Conservation (phyloP, 208 protist species). For the Hexamita inflata region DNA sequence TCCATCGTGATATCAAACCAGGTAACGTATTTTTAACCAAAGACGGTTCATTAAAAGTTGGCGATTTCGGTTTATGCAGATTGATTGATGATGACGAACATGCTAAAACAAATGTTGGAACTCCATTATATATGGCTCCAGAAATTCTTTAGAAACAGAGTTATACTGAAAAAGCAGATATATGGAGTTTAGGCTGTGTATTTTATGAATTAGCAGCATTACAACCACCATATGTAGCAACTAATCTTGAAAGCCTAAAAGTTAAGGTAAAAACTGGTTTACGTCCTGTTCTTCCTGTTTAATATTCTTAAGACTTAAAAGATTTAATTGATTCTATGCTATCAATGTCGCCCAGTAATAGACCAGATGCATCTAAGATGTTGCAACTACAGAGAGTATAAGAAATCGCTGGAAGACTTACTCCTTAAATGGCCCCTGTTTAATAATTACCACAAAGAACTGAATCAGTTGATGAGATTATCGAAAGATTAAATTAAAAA, state of each 20-base stretch:
- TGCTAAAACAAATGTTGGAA: constrained; percentile 46
- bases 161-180: constrained; percentile 48
- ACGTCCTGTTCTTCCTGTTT: neutral
- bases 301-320: neutral
- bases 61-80: constrained; percentile 52
- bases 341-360: neutral
- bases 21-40: constrained; percentile 47
- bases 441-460: no score
- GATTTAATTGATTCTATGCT: constrained; percentile 16
- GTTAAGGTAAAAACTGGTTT: neutral
- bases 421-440: no score
- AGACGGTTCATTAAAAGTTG: constrained; percentile 43
- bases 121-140: constrained; percentile 52
- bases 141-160: constrained; percentile 35
- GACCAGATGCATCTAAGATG: neutral
- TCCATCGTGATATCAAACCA: constrained; percentile 52
- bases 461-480: no score
- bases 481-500: no score
- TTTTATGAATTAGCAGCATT: constrained; percentile 47
- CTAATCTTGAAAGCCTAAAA: constrained; percentile 9
- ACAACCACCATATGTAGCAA: constrained; percentile 41
- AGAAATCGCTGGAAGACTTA: no score
- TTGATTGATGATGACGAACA: constrained; percentile 26
- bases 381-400: neutral
- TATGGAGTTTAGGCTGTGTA: constrained; percentile 52